phyloP scores from a whole-genome alignment of 345 rosid species.

The Murraya paniculata region DNA sequence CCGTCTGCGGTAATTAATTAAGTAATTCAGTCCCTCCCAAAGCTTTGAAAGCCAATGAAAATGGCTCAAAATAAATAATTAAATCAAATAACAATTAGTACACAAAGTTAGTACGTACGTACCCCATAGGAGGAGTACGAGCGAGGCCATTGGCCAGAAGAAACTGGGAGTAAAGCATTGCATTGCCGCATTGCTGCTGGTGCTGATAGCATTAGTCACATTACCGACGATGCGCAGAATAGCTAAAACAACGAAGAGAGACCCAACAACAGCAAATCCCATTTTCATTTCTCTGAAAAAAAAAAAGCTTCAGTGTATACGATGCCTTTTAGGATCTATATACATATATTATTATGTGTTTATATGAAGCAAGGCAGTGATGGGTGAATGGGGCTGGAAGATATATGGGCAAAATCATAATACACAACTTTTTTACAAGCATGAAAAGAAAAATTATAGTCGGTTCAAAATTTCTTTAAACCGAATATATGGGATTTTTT shows the following conservation, averaged over 20 bases:
- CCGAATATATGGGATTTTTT: too few relatives aligned
- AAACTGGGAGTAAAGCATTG: constrained; percentile 31
- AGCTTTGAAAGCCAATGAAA: not conserved
- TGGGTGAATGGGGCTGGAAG: not conserved
- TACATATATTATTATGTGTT: not conserved
- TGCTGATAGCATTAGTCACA: constrained; percentile 11
- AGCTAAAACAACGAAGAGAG: not conserved
- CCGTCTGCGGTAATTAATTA: constrained; percentile 31
- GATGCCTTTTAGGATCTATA: not conserved
- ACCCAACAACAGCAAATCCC: not conserved
- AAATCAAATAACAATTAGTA: not conserved
- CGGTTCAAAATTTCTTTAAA: too few relatives aligned
- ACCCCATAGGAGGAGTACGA: constrained; percentile 57
- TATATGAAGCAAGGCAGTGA: not conserved
- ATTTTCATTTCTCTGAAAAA: not conserved
- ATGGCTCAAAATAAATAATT: not conserved
- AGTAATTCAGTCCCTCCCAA: not conserved
- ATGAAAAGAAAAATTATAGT: too few relatives aligned
- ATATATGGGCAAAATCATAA: not conserved
- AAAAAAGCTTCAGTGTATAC: too few relatives aligned
- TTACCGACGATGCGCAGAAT: not conserved
- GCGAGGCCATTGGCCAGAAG: constrained; percentile 48
- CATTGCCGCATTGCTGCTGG: constrained; percentile 2
- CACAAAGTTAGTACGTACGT: not conserved
- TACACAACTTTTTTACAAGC: too few relatives aligned